Percentiles rank a stretch among this genome's conserved stretches.
Conservation (phyloP, 2,329 filamentous ascomycete genomes). For the Exserohilum turcica region DNA sequence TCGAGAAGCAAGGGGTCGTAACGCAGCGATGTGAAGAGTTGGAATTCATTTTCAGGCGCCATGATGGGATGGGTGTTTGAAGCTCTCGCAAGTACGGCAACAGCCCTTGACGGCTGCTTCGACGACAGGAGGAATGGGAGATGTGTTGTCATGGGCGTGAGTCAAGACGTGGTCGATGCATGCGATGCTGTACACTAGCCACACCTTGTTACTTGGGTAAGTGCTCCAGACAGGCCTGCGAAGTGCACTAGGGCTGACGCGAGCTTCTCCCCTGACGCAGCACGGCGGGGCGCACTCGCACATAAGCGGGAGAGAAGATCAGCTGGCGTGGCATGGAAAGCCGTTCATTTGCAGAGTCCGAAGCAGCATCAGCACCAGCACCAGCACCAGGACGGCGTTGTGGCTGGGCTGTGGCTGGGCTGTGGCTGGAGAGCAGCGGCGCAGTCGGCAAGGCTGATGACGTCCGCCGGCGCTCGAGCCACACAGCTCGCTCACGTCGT, state of each 20-base stretch:
- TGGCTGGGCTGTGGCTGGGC: too few species aligned
- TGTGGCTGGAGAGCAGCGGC: background rate
- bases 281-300: too few species aligned
- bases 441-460: constrained; percentile 19
- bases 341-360: too few species aligned
- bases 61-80: constrained; percentile 10
- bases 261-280: too few species aligned
- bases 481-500: constrained; percentile 13
- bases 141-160: background rate
- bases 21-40: constrained; percentile 48
- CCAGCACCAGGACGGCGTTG: too few species aligned
- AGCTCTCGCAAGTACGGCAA: background rate
- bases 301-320: too few species aligned
- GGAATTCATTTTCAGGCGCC: constrained; percentile 34
- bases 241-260: too few species aligned
- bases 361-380: too few species aligned
- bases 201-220: too few species aligned
- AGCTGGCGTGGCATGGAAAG: too few species aligned
- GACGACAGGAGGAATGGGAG: background rate
- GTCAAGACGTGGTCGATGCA: background rate
- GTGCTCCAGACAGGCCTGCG: background rate
- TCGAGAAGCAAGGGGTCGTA: constrained; percentile 46
- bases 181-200: background rate
- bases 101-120: background rate
- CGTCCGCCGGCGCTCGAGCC: constrained; percentile 19